Evolutionary conservation across 176 grass and related monocot genomes (phyloP).

Genomic region (Miscanthus lutarioriparius): DNA sequence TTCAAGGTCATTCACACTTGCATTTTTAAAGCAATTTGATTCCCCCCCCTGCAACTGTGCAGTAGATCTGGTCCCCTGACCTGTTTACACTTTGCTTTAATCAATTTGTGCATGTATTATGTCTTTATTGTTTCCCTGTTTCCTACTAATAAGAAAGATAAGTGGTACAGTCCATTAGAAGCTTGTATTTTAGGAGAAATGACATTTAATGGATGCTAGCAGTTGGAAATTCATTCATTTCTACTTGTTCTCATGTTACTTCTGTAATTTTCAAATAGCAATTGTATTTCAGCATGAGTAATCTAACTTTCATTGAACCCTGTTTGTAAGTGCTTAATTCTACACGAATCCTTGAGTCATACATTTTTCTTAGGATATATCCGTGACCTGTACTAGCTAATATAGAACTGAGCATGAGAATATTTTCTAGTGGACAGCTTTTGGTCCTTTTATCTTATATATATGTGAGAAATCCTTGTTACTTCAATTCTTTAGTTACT

Average conservation of each 20-base stretch:
- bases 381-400: too few relatives aligned
- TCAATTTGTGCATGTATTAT: neutral
- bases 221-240: conserved; percentile 17
- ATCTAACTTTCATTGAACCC: neutral
- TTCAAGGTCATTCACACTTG: too few relatives aligned
- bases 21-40: conserved; percentile 17
- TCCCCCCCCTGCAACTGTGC: conserved; percentile 16
- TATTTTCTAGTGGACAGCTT: neutral
- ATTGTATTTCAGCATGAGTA: neutral
- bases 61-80: conserved; percentile 52
- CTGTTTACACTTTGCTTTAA: neutral
- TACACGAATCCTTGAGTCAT: neutral
- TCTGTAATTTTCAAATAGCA: neutral
- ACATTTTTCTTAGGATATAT: neutral
- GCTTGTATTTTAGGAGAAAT: neutral
- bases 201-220: neutral
- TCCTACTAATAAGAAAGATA: neutral
- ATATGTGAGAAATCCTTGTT: neutral
- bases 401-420: neutral
- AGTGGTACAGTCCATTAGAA: neutral
- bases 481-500: neutral
- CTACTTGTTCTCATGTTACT: conserved; percentile 1
- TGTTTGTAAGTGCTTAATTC: conserved; percentile 5
- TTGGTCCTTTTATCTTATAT: neutral
- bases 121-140: neutral